Conservation (phyloP, 352 stramenopile genomes). For the Saprolegnia diclina region DNA sequence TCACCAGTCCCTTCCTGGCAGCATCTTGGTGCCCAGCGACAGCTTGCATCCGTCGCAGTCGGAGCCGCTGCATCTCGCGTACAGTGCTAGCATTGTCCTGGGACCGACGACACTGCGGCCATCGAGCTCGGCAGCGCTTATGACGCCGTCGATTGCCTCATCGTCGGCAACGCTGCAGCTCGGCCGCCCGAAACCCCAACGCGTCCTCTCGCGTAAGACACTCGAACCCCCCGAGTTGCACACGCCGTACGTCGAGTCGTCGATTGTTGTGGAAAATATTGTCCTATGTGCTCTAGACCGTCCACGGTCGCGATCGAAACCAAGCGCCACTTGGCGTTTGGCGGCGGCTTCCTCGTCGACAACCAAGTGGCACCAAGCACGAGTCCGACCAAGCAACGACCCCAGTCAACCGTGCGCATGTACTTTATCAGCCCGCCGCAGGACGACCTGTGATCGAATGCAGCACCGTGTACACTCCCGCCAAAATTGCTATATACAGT, state of each 20-base stretch:
- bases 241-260: too few relatives aligned
- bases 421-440: background rate
- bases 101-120: too few relatives aligned
- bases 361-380: background rate
- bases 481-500: background rate
- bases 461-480: background rate
- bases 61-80: background rate
- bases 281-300: background rate
- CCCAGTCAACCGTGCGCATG: background rate
- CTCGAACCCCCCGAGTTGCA: too few relatives aligned
- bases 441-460: background rate
- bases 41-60: background rate
- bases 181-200: too few relatives aligned
- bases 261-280: too few relatives aligned
- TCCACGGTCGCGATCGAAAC: background rate
- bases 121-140: too few relatives aligned
- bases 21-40: background rate
- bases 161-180: too few relatives aligned
- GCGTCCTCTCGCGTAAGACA: too few relatives aligned
- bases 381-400: background rate
- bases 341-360: conserved; percentile 15
- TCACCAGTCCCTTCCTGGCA: background rate
- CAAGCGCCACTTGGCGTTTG: conserved; percentile 17
- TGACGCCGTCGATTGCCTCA: too few relatives aligned
- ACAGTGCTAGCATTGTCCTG: too few relatives aligned